Evolutionary conservation across 208 protist genomes (phyloP), one percentile per base, ranked within the genome.

Genomic region (Wallacemonas sp.): DNA sequence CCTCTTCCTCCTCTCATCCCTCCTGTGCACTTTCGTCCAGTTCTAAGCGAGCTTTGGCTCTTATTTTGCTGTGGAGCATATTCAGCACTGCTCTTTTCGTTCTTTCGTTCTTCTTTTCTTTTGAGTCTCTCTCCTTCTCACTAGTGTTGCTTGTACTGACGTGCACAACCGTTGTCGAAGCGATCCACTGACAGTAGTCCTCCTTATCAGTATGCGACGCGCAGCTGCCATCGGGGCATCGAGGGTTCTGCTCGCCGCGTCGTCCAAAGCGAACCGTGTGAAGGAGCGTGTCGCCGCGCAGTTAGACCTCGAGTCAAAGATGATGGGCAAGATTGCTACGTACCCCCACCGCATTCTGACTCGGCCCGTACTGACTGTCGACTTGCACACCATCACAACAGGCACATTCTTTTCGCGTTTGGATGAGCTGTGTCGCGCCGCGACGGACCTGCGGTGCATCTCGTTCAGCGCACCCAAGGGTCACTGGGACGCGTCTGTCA

Each of bases 301-400:
- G 29, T 38, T 93, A 3, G 83, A 91, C 24, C 32, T 68, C 6
- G 85, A 93, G 64, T 56, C 62, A 6, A 72, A 89, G 46, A 81
- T 84, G n/a, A 78, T 87, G 69, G 48, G 72, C 6, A 70, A 78
- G 0, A 70, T 93, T n/a, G 90, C 87, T 3, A 80, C 71, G 62
- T 96, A 93, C 48, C 90, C 90, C 1, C 87, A 96, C 46, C 80
- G 81, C n/a, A 65, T 65, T n/a, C 70, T 96, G 34, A 96, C 90
- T 0, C 79, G 87, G 26, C 78, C 84, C 0, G 85, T 84, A 1
- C 54, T 89, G 29, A 77, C 67, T 17, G 49, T 92, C 9, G 62
- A 78, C 12, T 63, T 46, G 21, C 55, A 65, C 1, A 68, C 83
- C 14, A 43, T 92, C 0, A 61, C 61, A 32, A 72, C 66, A 0